A percentile compares a stretch with the other conserved stretches of the same genome.
Evolutionary conservation across 768 basidiomycete species (phyloP).

Genomic region (Pulveroboletus ravenelii): DNA sequence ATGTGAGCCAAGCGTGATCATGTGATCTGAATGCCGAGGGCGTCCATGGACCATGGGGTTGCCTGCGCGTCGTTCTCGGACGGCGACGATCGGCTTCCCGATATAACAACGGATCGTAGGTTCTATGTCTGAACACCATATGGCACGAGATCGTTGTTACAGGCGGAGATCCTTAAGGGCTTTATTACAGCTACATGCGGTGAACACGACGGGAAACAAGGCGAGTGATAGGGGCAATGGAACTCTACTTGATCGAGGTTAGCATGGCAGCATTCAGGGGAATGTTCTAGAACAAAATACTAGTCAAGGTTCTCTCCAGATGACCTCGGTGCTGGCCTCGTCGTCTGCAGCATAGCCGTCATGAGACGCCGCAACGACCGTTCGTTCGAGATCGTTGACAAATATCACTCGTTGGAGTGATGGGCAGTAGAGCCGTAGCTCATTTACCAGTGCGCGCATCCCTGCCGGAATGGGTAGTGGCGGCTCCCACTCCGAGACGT

Average conservation of each 20-base stretch:
- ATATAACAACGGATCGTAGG: background rate
- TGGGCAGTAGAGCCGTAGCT: constrained; percentile 58
- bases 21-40: background rate
- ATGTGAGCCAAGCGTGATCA: background rate
- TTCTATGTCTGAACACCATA: background rate
- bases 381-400: constrained; percentile 59
- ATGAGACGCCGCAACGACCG: constrained; percentile 36
- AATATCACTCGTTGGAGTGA: constrained; percentile 51
- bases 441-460: constrained; percentile 53
- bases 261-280: background rate
- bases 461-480: constrained; percentile 48
- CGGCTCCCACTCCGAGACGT: constrained; percentile 63
- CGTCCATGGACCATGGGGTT: background rate
- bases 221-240: constrained; percentile 1
- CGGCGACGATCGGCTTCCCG: constrained; percentile 5
- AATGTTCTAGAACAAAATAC: constrained; percentile 11
- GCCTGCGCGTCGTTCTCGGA: constrained; percentile 2
- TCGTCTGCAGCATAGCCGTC: constrained; percentile 27
- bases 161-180: constrained; percentile 5
- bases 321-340: constrained; percentile 21
- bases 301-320: constrained; percentile 32
- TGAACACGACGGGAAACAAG: constrained; percentile 11
- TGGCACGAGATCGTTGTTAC: background rate
- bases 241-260: background rate
- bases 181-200: constrained; percentile 17